Percentiles rank a stretch among this genome's conserved stretches.
Conservation (phyloP, 345 rosid genomes). For the Linum lewisii region DNA sequence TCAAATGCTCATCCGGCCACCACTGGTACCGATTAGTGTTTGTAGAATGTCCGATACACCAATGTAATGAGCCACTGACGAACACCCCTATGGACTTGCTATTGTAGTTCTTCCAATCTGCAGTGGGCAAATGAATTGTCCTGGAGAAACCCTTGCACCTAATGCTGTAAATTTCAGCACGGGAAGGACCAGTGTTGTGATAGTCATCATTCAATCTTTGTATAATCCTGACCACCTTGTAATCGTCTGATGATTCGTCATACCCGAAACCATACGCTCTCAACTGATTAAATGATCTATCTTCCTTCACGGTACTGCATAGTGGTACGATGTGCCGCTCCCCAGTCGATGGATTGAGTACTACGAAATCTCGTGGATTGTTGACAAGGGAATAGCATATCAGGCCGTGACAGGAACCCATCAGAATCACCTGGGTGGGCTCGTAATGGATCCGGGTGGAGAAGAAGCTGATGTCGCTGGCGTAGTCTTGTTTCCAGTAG, state of each 20-base stretch:
- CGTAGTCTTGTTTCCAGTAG: neutral
- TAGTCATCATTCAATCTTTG: no score
- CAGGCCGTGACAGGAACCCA: neutral
- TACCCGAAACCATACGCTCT: neutral
- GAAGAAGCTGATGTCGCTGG: neutral
- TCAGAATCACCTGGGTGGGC: neutral
- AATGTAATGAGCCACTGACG: neutral
- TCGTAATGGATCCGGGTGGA: neutral
- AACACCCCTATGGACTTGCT: neutral
- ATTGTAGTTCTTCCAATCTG: neutral
- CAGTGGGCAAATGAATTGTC: neutral
- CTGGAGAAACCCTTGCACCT: neutral
- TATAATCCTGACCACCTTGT: neutral
- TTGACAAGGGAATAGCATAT: neutral
- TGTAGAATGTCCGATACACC: neutral
- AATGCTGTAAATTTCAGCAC: neutral
- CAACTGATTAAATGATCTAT: neutral
- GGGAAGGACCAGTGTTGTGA: neutral
- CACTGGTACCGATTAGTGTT: neutral
- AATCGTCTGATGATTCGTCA: neutral
- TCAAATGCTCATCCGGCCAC: neutral
- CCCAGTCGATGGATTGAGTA: neutral
- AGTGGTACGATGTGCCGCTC: neutral
- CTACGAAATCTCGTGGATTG: neutral
- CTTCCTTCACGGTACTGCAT: neutral